These are phyloP conservation scores for Linderniella brevidens DNA, from an alignment of 257 asterid species.

Conservation along the genomic window DNA sequence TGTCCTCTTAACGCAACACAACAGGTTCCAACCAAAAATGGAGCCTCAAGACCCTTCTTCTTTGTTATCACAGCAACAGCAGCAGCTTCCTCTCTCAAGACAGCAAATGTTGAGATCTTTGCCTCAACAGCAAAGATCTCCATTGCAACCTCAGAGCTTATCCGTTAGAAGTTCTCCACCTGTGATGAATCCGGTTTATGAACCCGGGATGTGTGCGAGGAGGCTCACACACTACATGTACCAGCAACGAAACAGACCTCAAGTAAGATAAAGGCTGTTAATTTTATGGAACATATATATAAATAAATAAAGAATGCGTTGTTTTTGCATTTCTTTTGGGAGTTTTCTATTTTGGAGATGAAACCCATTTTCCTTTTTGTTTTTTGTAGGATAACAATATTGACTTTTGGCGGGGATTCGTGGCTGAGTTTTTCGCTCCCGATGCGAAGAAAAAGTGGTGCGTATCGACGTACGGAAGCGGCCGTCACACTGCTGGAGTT, in stretches of 20 bases:
- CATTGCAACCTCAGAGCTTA: slow-evolving; percentile 48
- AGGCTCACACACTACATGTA: slow-evolving; percentile 90
- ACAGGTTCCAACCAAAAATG: slow-evolving; percentile 51
- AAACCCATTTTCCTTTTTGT: slow-evolving; percentile 5
- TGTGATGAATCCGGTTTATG: slow-evolving; percentile 46
- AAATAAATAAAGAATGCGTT: too few species aligned
- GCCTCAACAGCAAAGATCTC: slow-evolving; percentile 6
- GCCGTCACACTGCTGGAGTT: slow-evolving; percentile 89
- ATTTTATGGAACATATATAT: neutral
- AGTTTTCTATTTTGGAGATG: too few species aligned
- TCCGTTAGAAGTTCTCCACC: slow-evolving; percentile 42
- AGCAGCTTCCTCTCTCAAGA: slow-evolving; percentile 44
- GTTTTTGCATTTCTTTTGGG: too few species aligned
- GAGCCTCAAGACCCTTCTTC: slow-evolving; percentile 68
- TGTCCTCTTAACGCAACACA: slow-evolving; percentile 43
- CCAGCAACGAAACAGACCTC: slow-evolving; percentile 94
- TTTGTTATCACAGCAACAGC: slow-evolving; percentile 35
- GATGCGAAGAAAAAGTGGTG: slow-evolving; percentile 97
- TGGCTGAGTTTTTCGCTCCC: slow-evolving; percentile 73
- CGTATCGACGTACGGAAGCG: slow-evolving; percentile 90
- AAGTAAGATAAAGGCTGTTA: slow-evolving; percentile 23
- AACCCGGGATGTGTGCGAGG: slow-evolving; percentile 97
- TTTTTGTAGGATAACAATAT: slow-evolving; percentile 69
- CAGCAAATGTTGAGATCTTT: slow-evolving; percentile 14
- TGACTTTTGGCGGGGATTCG: slow-evolving; percentile 88